Evolutionary conservation across 1,284 basidiomycete genomes (phyloP).

Genomic region (Cutaneotrichosporon sp.): DNA sequence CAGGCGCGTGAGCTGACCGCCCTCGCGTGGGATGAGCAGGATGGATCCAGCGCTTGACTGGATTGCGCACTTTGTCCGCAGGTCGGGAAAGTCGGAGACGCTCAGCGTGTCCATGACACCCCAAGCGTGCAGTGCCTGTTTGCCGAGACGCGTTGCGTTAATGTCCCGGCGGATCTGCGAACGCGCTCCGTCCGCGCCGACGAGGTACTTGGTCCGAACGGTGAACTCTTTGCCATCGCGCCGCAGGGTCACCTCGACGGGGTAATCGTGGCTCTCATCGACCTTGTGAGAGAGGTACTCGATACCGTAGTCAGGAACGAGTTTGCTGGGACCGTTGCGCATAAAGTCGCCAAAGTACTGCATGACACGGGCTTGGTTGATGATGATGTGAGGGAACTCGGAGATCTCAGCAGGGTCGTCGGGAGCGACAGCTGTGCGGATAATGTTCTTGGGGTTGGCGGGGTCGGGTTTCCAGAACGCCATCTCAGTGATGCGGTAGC

Average conservation of each 20-base stretch:
- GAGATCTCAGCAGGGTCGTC: constrained; percentile 8
- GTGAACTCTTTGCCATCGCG: constrained; percentile 16
- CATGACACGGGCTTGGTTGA: constrained; percentile 20
- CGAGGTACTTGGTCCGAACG: constrained; percentile 30
- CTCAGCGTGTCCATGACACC: constrained; percentile 41
- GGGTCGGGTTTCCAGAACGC: constrained; percentile 20
- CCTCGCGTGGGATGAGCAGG: constrained; percentile 42
- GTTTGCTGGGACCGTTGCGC: constrained; percentile 9
- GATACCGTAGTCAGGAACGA: constrained; percentile 19
- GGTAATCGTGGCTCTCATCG: constrained; percentile 29
- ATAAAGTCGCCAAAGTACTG: constrained; percentile 20
- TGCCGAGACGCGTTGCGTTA: constrained; percentile 40
- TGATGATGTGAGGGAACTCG: constrained; percentile 18
- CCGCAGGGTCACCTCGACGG: constrained; percentile 31
- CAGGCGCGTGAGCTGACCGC: constrained; percentile 31
- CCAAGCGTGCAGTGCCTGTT: constrained; percentile 46
- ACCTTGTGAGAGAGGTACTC: constrained; percentile 16
- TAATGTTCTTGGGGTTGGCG: constrained; percentile 9
- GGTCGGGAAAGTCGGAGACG: constrained; percentile 26
- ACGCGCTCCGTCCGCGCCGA: constrained; percentile 33
- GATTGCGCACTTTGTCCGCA: constrained; percentile 40
- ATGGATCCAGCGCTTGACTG: constrained; percentile 38
- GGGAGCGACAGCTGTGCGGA: constrained; percentile 13
- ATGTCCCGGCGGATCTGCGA: constrained; percentile 29
- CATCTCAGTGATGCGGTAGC: constrained; percentile 15